A percentile compares a stretch with the other conserved stretches of the same genome.
Conservation (phyloP, 1,284 basidiomycete genomes). For the Ustilago curta region DNA sequence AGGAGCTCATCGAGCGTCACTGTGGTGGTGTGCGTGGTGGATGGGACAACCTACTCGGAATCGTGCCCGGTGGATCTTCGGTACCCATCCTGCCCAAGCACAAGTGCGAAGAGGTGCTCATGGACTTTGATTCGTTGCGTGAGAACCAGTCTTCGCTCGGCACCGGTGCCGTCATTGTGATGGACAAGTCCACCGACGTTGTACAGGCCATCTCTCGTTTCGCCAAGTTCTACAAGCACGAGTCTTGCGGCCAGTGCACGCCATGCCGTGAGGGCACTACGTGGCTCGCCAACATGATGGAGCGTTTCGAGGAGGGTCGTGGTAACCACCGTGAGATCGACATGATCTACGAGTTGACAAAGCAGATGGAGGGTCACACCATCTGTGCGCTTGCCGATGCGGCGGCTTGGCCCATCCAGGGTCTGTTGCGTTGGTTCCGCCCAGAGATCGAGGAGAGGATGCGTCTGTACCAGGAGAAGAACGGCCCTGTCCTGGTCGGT, state of each 20-base stretch:
- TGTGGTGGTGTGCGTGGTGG: constrained; percentile 94
- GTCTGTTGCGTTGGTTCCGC: constrained; percentile 93
- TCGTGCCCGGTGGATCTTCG: constrained; percentile 93
- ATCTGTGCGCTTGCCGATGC: constrained; percentile 98
- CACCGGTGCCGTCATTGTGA: constrained; percentile 97
- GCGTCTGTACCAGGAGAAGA: constrained; percentile 78
- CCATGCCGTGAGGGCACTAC: constrained; percentile 86
- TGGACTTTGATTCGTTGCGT: constrained; percentile 98
- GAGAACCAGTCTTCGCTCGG: constrained; percentile 94
- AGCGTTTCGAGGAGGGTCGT: constrained; percentile 81
- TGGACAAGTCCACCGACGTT: constrained; percentile 97
- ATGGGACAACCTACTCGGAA: constrained; percentile 94
- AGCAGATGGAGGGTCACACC: constrained; percentile 87
- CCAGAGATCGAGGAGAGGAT: constrained; percentile 82
- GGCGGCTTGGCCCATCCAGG: constrained; percentile 98
- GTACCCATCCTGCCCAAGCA: constrained; percentile 90
- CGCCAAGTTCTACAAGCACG: constrained; percentile 81
- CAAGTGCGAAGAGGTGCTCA: constrained; percentile 71
- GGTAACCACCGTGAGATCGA: constrained; percentile 94
- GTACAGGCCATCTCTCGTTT: constrained; percentile 87
- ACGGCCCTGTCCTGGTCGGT: constrained; percentile 90
- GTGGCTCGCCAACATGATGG: constrained; percentile 69
- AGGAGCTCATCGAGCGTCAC: constrained; percentile 94
- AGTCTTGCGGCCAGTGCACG: constrained; percentile 98
- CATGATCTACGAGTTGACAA: constrained; percentile 75